Conservation (phyloP, 2,329 filamentous ascomycete genomes). For the Aspergillus persii region DNA sequence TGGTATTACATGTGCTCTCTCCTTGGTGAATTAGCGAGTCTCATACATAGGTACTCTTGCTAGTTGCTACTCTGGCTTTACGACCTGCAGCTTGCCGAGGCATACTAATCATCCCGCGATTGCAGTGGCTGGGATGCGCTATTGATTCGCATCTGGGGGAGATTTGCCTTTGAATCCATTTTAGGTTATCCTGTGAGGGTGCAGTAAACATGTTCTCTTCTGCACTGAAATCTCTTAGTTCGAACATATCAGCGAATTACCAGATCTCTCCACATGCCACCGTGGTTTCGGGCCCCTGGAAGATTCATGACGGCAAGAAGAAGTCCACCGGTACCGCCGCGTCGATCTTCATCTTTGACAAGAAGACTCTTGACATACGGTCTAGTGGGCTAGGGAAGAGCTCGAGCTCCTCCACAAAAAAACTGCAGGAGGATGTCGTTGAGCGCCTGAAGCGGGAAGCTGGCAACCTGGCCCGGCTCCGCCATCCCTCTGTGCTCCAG, state of each 20-base stretch:
- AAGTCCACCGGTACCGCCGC: slow-evolving; percentile 87
- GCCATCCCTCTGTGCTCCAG: slow-evolving; percentile 90
- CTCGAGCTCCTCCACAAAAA: slow-evolving; percentile 66
- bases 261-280: slow-evolving; percentile 71
- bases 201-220: slow-evolving; percentile 76
- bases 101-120: not conserved
- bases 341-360: slow-evolving; percentile 93
- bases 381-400: slow-evolving; percentile 59
- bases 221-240: slow-evolving; percentile 88
- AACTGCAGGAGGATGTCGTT: slow-evolving; percentile 81
- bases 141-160: not conserved
- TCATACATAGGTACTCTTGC: no score
- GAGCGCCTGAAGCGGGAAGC: slow-evolving; percentile 91
- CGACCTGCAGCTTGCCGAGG: not conserved
- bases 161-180: not conserved
- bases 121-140: not conserved
- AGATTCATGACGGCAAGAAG: slow-evolving; percentile 95
- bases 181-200: not conserved
- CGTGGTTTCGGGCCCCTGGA: slow-evolving; percentile 89
- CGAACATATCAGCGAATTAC: slow-evolving; percentile 92
- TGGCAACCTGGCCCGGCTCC: slow-evolving; percentile 77
- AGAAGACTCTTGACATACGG: slow-evolving; percentile 74
- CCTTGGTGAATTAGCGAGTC: not conserved
- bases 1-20: not conserved
- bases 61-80: not conserved